These are phyloP conservation scores for Camelina laxa DNA, from an alignment of 345 rosid genomes.

Conservation along the genomic window DNA sequence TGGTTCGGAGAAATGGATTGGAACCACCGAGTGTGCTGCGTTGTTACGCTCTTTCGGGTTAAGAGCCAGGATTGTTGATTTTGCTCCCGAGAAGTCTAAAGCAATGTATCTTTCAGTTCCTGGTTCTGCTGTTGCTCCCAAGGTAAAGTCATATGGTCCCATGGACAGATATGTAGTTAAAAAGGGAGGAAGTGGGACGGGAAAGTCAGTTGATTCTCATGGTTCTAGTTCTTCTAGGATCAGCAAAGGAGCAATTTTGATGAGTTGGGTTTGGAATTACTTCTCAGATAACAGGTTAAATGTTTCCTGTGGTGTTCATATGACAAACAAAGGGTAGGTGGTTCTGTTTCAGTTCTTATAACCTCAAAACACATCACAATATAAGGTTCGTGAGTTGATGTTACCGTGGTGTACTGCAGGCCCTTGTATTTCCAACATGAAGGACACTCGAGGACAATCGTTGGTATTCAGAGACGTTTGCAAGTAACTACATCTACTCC, in stretches of 20 bases:
- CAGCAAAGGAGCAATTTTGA: conserved; percentile 54
- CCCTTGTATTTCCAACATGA: conserved; percentile 89
- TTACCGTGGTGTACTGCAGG: conserved; percentile 47
- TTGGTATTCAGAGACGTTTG: conserved; percentile 70
- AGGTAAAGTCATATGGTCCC: conserved; percentile 61
- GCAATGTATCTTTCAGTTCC: conserved; percentile 68
- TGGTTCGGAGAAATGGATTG: conserved; percentile 66
- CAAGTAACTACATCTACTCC: conserved; percentile 48
- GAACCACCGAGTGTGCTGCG: conserved; percentile 82
- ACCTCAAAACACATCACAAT: background rate
- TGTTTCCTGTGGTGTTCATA: conserved; percentile 48
- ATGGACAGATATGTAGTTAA: conserved; percentile 65
- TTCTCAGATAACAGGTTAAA: conserved; percentile 55
- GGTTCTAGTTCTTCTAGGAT: conserved; percentile 31
- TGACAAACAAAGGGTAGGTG: conserved; percentile 59
- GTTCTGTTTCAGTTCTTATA: conserved; percentile 16
- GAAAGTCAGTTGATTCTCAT: conserved; percentile 23
- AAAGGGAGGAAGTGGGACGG: conserved; percentile 29
- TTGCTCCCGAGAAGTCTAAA: conserved; percentile 64
- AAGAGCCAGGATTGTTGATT: conserved; percentile 75
- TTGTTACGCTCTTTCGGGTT: conserved; percentile 78
- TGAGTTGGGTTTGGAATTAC: conserved; percentile 87
- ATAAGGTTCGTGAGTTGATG: conserved; percentile 22
- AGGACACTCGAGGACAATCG: conserved; percentile 80
- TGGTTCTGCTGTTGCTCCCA: conserved; percentile 51